phyloP scores from a whole-genome alignment of 75 land plant species.

The Pinus taeda region DNA sequence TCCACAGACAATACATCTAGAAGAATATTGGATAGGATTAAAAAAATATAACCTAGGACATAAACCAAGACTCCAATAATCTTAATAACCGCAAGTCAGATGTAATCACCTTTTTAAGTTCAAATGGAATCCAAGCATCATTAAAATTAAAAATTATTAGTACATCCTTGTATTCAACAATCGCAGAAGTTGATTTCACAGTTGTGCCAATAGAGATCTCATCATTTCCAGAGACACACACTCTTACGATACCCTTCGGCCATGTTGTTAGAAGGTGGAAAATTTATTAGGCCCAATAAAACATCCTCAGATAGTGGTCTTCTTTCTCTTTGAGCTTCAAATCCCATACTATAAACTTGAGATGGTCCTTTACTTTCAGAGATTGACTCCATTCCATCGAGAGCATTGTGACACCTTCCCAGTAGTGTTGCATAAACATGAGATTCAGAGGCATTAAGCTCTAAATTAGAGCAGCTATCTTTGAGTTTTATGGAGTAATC shows the following conservation, averaged over 20 bases:
- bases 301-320: background rate
- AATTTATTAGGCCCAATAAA: background rate
- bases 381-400: background rate
- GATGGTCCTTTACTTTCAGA: background rate
- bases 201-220: background rate
- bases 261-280: background rate
- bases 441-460: background rate
- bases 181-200: background rate
- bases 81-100: constrained; percentile 73
- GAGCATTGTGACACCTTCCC: background rate
- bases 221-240: background rate
- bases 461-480: background rate
- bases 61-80: constrained; percentile 83
- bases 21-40: constrained; percentile 90
- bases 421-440: background rate
- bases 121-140: constrained; percentile 73
- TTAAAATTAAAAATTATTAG: constrained; percentile 69
- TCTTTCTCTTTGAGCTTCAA: background rate
- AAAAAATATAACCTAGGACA: constrained; percentile 90
- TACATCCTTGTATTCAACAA: constrained; percentile 47
- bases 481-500: background rate
- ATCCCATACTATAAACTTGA: background rate
- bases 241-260: background rate
- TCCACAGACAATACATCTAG: constrained; percentile 90
- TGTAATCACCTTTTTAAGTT: constrained; percentile 58